A percentile compares a stretch with the other conserved stretches of the same genome.
phyloP scores from a whole-genome alignment of 2,329 filamentous ascomycete genomes.

The Tolypocladium album region DNA sequence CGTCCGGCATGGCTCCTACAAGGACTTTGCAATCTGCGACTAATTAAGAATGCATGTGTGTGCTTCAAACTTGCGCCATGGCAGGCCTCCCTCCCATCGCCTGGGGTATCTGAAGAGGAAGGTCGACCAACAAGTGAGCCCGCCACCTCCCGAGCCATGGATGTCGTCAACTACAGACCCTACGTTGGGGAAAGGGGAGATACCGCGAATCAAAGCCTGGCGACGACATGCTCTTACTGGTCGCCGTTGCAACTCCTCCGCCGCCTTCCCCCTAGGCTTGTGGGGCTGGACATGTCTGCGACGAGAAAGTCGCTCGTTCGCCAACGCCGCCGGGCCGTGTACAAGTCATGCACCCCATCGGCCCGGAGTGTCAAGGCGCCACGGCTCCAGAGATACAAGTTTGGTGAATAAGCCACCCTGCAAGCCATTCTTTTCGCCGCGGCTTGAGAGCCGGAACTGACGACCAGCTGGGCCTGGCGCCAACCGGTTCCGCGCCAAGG shows the following conservation, averaged over 20 bases:
- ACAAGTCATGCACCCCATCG: not conserved
- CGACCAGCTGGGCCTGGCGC: not conserved
- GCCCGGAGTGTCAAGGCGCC: not conserved
- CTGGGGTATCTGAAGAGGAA: not conserved
- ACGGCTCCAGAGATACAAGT: not conserved
- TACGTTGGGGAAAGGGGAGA: not conserved
- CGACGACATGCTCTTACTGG: not conserved
- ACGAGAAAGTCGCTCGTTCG: not conserved
- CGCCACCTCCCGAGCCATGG: not conserved
- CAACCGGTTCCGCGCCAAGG: not conserved
- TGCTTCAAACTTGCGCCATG: not conserved
- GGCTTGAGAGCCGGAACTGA: not conserved
- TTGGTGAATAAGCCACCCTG: not conserved
- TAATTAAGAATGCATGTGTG: not conserved
- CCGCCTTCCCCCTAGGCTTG: not conserved
- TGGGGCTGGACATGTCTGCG: not conserved
- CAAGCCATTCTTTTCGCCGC: not conserved
- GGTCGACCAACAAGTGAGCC: not conserved
- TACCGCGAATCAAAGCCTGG: not conserved
- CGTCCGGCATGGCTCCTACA: not conserved
- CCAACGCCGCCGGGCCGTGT: not conserved
- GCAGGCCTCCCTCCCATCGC: not conserved
- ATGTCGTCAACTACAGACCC: not conserved
- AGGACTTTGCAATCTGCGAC: not conserved
- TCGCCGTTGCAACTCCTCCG: not conserved